phyloP scores from a whole-genome alignment of 176 grass and related monocot genomes.

The Juncus inflexus region DNA sequence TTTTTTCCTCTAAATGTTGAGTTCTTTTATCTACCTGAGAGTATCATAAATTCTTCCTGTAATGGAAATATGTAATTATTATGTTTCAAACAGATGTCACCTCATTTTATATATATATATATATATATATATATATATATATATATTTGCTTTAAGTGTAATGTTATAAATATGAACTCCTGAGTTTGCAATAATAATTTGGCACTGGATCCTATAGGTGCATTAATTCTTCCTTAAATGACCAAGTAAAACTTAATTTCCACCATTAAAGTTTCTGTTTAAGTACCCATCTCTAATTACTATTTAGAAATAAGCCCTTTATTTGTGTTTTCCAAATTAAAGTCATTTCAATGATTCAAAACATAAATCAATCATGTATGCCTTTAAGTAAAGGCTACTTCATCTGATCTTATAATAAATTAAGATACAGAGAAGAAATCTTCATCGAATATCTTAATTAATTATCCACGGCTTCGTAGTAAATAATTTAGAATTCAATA shows the following conservation, averaged over 20 bases:
- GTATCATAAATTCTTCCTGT: too few species aligned
- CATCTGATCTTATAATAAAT: not conserved
- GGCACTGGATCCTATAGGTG: conserved; percentile 58
- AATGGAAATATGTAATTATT: too few species aligned
- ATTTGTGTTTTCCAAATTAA: not conserved
- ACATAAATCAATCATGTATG: conserved; percentile 10
- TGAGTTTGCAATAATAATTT: conserved; percentile 33
- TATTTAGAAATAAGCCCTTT: too few species aligned
- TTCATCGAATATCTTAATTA: conserved; percentile 17
- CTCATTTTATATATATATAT: too few species aligned
- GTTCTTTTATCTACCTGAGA: too few species aligned
- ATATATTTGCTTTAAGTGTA: too few species aligned
- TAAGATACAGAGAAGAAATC: conserved; percentile 18
- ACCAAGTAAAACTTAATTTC: conserved; percentile 16
- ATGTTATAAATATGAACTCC: conserved; percentile 8
- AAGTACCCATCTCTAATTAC: too few species aligned
- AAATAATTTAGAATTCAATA: conserved; percentile 1
- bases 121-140: too few species aligned
- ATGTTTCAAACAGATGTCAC: too few species aligned
- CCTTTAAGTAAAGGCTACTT: conserved; percentile 27
- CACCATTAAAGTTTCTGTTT: not conserved
- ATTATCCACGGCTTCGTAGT: not conserved
- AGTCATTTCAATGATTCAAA: not conserved
- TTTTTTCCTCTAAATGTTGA: too few species aligned
- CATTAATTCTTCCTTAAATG: conserved; percentile 34